These are phyloP conservation scores for Scheffersomyces illinoinensis DNA, from an alignment of 1,139 yeast species.

Conservation along the genomic window DNA sequence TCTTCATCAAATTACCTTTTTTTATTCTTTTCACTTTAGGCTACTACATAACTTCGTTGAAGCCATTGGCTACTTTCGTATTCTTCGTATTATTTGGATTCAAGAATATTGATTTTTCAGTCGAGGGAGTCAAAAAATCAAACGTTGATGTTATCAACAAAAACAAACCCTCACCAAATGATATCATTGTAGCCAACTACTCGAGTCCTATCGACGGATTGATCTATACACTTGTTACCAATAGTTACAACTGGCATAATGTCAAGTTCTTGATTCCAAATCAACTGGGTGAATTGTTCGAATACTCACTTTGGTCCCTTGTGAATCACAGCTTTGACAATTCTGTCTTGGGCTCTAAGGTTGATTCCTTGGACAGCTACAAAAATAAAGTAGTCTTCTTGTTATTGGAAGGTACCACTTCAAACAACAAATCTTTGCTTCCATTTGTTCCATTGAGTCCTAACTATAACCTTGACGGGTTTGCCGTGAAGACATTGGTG, in stretches of 20 bases:
- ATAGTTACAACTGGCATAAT: constrained; percentile 27
- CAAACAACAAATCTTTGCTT: constrained; percentile 61
- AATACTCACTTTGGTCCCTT: constrained; percentile 36
- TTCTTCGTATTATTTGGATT: constrained; percentile 25
- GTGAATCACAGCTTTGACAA: constrained; percentile 30
- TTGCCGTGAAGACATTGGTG: constrained; percentile 43
- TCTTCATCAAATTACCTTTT: constrained; percentile 28
- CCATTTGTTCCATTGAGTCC: constrained; percentile 34
- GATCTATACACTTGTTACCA: constrained; percentile 27
- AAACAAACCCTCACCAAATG: constrained; percentile 42
- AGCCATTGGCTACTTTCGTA: constrained; percentile 7
- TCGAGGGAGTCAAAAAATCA: constrained; percentile 54
- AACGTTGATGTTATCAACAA: constrained; percentile 29
- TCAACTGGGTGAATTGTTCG: constrained; percentile 33
- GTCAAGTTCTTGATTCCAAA: constrained; percentile 48
- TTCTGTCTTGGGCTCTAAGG: constrained; percentile 10
- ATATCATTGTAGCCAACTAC: constrained; percentile 53
- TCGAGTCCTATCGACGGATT: constrained; percentile 57
- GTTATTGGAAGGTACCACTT: constrained; percentile 68
- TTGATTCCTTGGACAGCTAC: constrained; percentile 19
- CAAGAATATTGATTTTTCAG: constrained; percentile 36
- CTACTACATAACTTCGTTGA: constrained; percentile 10
- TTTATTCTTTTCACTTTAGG: constrained; percentile 6
- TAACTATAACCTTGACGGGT: constrained; percentile 13
- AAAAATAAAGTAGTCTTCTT: constrained; percentile 43